Base-by-base conservation (phyloP, 1,139 yeast species). In the Saccharomyces hybrid region DNA sequence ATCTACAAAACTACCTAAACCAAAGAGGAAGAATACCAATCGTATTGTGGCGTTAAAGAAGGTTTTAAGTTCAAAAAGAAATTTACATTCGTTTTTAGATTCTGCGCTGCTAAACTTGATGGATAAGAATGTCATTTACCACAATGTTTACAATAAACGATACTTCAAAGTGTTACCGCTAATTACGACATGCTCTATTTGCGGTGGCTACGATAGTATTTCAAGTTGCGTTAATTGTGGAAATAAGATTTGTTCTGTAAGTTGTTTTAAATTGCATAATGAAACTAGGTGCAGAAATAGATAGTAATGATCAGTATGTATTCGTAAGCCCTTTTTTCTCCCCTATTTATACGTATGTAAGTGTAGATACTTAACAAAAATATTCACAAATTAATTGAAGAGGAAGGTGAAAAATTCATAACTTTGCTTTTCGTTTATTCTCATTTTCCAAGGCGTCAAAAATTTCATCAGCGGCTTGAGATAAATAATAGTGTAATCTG, bases 401-500 rank as follows among this genome's bases (percentile, higher is more conserved):
- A 31, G 13, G 34, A 38, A 38, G 14, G 16, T 8, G 23, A 16
- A 20, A 11, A 38, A 20, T 5, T 58, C 61, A 66, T 47, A 64
- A 54, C 47, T 62, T 61, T 25, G 65, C 64, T 48, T 56, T 58
- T n/a, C 52, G 23, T 25, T 61, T 47, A 8, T 54, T 53, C 26
- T 55, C 56, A 26, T 62, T 61, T 20, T 51, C 51, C 56, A 91
- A 81, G 29, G 86, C 77, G 53, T 81, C 85, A 63, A 79, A 86
- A 75, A 93, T 75, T 71, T 91, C 96, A 63, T 85, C 85, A 46
- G 96, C 96, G 51, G 95, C 82, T 63, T 85, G 83, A 53, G 83
- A 79, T 65, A 93, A 77, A 71, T 83, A 88, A 71, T 81, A 82
- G 63, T 80, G 82, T 75, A 90, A 71, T 68, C 81, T 79, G 52